Conservation (phyloP, 345 rosid genomes). For the Cardamine occulta region DNA sequence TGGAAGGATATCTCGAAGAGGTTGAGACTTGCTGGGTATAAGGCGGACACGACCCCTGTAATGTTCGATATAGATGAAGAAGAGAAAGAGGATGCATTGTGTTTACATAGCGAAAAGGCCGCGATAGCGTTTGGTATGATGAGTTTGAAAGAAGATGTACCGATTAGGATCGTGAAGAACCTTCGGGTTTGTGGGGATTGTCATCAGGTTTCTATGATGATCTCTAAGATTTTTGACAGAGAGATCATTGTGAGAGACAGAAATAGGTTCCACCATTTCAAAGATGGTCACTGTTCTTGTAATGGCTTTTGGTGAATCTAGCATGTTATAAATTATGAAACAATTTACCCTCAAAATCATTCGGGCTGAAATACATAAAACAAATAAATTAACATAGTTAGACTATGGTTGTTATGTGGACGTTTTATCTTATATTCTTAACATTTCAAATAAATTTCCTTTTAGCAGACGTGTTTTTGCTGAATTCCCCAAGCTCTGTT, state of each 20-base stretch:
- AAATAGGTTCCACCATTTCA: conserved; percentile 52
- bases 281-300: conserved; percentile 66
- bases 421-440: neutral
- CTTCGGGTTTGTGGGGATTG: conserved; percentile 82
- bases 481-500: no score
- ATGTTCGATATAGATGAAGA: conserved; percentile 78
- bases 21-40: conserved; percentile 66
- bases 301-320: conserved; percentile 61
- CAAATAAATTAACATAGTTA: neutral
- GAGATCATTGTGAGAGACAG: conserved; percentile 74
- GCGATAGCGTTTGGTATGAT: conserved; percentile 72
- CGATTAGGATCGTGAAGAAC: conserved; percentile 73
- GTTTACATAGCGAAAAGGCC: conserved; percentile 70
- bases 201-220: conserved; percentile 60
- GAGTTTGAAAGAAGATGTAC: conserved; percentile 56
- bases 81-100: conserved; percentile 71
- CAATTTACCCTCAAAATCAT: neutral
- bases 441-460: neutral
- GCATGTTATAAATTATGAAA: neutral
- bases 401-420: neutral
- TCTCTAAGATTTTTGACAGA: conserved; percentile 57
- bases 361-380: neutral
- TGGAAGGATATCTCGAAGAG: conserved; percentile 54
- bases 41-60: conserved; percentile 60
- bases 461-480: no score